A percentile compares a stretch with the other conserved stretches of the same genome.
phyloP scores from a whole-genome alignment of 306 rosid species.

The Sphenostylis stenocarpa region DNA sequence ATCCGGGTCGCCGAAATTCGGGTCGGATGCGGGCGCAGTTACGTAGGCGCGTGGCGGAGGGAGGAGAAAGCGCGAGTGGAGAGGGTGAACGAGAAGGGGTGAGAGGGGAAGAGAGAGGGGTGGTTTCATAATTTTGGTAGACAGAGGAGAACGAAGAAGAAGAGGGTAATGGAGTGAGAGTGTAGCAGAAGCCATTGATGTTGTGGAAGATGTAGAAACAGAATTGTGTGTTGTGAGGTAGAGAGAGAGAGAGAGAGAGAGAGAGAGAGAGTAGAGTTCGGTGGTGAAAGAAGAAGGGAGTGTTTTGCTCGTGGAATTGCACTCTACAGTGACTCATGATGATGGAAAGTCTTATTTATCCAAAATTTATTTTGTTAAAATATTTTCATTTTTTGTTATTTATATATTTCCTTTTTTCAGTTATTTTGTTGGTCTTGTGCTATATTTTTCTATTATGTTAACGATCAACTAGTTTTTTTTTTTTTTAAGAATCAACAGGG shows the following conservation, averaged over 20 bases:
- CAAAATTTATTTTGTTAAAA: too few species aligned
- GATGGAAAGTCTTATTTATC: not conserved
- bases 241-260: too few species aligned
- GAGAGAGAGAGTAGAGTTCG: too few species aligned
- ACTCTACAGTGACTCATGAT: too few species aligned
- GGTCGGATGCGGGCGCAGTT: constrained; percentile 81
- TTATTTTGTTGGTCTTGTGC: too few species aligned
- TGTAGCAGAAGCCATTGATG: not conserved
- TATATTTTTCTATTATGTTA: too few species aligned
- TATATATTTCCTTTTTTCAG: too few species aligned
- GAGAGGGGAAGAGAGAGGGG: constrained; percentile 26
- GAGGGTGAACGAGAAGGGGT: constrained; percentile 12
- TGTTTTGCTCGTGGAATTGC: not conserved
- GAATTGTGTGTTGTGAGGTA: not conserved
- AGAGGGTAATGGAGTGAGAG: not conserved
- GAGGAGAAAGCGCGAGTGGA: constrained; percentile 8
- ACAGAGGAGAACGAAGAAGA: not conserved
- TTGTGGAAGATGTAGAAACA: not conserved
- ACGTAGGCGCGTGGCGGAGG: constrained; percentile 58
- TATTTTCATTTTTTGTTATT: too few species aligned
- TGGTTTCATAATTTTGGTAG: constrained; percentile 24
- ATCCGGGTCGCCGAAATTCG: constrained; percentile 50
- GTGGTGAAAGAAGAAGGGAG: not conserved
- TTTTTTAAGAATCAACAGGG: too few species aligned
- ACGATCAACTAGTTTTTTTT: too few species aligned